A percentile compares a stretch with the other conserved stretches of the same genome.
phyloP scores from a whole-genome alignment of 768 basidiomycete species.

The Mycena vulgaris region DNA sequence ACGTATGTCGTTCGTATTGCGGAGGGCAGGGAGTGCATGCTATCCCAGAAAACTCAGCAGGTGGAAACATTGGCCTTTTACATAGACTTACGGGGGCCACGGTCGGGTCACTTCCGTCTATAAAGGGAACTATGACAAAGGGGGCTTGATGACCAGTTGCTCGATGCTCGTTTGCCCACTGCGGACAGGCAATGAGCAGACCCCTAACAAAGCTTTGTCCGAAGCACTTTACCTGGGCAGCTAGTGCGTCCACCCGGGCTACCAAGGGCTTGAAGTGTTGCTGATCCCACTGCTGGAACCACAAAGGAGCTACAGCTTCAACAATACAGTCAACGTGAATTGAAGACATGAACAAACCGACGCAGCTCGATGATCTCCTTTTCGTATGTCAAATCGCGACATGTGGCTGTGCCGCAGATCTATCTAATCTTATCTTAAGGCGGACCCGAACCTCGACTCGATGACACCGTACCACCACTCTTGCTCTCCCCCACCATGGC shows the following conservation, averaged over 20 bases:
- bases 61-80: not conserved
- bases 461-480: not conserved
- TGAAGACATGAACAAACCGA: too few relatives aligned
- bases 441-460: too few relatives aligned
- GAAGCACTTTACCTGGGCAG: too few relatives aligned
- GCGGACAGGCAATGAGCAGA: too few relatives aligned
- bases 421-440: too few relatives aligned
- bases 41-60: not conserved
- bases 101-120: not conserved
- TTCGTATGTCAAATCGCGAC: not conserved
- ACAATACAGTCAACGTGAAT: not conserved
- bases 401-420: too few relatives aligned
- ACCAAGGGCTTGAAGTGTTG: not conserved
- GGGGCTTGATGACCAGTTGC: not conserved
- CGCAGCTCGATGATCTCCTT: too few relatives aligned
- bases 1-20: not conserved
- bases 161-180: not conserved
- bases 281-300: not conserved
- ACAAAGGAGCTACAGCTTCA: not conserved
- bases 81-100: not conserved
- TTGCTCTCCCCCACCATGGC: constrained; percentile 24
- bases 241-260: not conserved
- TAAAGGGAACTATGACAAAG: not conserved
- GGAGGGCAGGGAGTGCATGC: not conserved
- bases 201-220: too few relatives aligned